These are phyloP conservation scores for Ammopiptanthus mongolicus DNA, from an alignment of 306 rosid species.

Conservation along the genomic window DNA sequence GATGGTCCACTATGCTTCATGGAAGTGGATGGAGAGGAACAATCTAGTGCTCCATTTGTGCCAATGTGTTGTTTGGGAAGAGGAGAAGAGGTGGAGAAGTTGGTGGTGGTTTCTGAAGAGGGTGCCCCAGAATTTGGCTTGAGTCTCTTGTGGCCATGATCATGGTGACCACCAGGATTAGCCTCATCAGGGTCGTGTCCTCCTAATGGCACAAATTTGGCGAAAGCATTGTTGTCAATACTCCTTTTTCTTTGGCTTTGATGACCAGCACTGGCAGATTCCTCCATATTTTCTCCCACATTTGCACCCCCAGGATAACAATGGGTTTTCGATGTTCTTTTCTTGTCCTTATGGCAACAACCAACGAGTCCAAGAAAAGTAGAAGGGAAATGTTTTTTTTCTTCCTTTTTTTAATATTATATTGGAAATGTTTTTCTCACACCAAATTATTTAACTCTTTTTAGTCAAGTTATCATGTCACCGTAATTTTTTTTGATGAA, in stretches of 20 bases:
- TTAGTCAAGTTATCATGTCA: no score
- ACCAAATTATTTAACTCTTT: no score
- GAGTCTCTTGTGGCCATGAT: conserved; percentile 11
- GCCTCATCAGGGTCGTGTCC: background rate
- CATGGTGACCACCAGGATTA: background rate
- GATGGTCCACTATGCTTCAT: background rate
- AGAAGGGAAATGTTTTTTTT: no score
- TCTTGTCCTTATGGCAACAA: background rate
- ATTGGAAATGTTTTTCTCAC: background rate
- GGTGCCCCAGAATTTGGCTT: background rate
- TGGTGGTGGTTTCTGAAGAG: background rate
- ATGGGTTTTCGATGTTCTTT: background rate
- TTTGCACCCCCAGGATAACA: background rate
- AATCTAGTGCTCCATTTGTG: background rate
- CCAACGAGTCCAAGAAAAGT: background rate
- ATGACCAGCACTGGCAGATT: background rate
- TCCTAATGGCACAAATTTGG: conserved; percentile 12
- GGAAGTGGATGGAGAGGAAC: conserved; percentile 16
- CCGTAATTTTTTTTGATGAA: no score
- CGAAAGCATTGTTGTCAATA: conserved; percentile 14
- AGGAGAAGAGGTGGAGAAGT: background rate
- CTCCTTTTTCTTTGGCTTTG: conserved; percentile 22
- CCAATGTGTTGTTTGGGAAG: background rate
- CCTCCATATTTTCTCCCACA: background rate
- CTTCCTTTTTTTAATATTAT: no score